Conservation (phyloP, 1,284 basidiomycete genomes). For the Ganoderma boninense region DNA sequence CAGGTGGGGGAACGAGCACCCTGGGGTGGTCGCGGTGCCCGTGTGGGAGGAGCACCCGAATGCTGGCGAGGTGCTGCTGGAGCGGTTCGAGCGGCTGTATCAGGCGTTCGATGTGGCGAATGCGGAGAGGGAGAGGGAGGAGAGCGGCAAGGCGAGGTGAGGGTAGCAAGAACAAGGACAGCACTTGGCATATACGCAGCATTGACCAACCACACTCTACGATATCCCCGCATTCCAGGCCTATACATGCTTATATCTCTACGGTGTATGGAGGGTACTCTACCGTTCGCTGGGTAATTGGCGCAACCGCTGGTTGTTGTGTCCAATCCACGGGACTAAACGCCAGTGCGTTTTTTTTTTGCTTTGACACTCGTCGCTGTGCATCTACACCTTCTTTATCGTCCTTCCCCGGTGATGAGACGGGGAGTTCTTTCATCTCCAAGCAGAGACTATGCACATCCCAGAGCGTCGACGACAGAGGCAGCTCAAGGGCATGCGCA, state of each 20-base stretch:
- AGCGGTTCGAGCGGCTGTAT: conserved; percentile 63
- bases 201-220: no score
- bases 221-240: background rate
- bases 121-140: conserved; percentile 4
- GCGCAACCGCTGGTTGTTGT: background rate
- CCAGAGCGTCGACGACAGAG: no score
- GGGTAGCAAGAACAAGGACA: background rate
- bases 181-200: background rate
- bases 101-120: conserved; percentile 39
- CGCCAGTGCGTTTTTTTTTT: background rate
- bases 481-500: no score
- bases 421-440: no score
- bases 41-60: conserved; percentile 58
- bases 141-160: conserved; percentile 45
- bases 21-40: conserved; percentile 56
- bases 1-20: conserved; percentile 60
- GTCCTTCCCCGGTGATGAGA: no score
- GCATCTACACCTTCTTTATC: no score
- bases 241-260: background rate
- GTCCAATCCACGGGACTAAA: background rate
- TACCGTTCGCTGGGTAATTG: background rate
- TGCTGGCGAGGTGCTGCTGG: conserved; percentile 56
- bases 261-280: background rate
- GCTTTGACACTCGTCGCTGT: background rate
- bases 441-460: no score